phyloP scores from a whole-genome alignment of 1,284 basidiomycete genomes.

The Anthracocystis panici-leucophaei region DNA sequence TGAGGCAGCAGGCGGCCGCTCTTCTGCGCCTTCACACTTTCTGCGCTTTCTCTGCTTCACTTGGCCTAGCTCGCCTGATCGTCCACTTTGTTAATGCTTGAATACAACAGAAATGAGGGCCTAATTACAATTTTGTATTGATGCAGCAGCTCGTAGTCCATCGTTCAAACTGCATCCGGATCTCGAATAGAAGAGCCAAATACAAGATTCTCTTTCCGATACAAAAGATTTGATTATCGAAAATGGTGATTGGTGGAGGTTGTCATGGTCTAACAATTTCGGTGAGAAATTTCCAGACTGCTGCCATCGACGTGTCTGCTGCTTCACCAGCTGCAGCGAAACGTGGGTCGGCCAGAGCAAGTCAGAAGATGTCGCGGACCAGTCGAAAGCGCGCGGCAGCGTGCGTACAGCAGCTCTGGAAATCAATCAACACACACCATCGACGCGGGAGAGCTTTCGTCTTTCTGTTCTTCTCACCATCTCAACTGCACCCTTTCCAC shows the following conservation, averaged over 20 bases:
- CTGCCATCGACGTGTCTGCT: slow-evolving; percentile 7
- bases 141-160: background rate
- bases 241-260: background rate
- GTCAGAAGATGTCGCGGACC: background rate
- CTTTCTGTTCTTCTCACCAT: slow-evolving; percentile 12
- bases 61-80: slow-evolving; percentile 24
- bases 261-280: background rate
- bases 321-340: background rate
- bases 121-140: background rate
- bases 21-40: background rate
- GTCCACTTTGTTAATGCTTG: slow-evolving; percentile 9
- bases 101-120: background rate
- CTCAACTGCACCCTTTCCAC: background rate
- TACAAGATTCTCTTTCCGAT: background rate
- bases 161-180: background rate
- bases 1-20: slow-evolving; percentile 1
- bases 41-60: slow-evolving; percentile 1
- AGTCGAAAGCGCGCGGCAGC: background rate
- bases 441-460: background rate
- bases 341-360: slow-evolving; percentile 7
- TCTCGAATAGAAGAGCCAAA: background rate
- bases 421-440: slow-evolving; percentile 14
- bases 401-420: background rate
- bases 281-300: background rate
- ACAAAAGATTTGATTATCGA: background rate